Conservation (phyloP, 257 asterid species). For the Linaria vulgaris region DNA sequence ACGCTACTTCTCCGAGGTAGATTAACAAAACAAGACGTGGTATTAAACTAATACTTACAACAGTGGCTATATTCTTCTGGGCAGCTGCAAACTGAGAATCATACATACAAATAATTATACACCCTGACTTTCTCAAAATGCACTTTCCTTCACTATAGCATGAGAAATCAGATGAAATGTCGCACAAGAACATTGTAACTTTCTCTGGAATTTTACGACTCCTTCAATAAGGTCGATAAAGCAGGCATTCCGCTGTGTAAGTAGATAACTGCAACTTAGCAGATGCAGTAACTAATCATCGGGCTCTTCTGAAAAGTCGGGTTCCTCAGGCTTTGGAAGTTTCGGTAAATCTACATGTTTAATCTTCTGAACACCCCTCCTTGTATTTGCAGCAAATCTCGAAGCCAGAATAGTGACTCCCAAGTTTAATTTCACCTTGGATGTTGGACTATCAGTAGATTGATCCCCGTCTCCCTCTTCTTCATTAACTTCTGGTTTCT, state of each 20-base stretch:
- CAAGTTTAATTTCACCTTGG: conserved; percentile 49
- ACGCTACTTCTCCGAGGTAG: not conserved
- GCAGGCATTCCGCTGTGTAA: not conserved
- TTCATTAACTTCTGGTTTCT: conserved; percentile 27
- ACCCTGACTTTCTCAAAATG: not conserved
- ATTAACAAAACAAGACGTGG: not conserved
- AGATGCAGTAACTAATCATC: conserved; percentile 48
- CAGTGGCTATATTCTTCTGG: not conserved
- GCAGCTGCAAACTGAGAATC: not conserved
- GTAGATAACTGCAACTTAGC: not conserved
- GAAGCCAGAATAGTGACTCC: conserved; percentile 84
- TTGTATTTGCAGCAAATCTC: conserved; percentile 83
- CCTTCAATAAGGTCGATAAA: too few relatives aligned
- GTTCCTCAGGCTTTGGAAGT: conserved; percentile 83
- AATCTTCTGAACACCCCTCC: conserved; percentile 83
- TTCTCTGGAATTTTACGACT: too few relatives aligned
- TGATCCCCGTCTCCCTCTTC: conserved; percentile 38
- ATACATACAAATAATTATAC: not conserved
- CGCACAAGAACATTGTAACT: not conserved
- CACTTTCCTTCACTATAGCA: not conserved
- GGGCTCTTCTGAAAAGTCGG: conserved; percentile 73
- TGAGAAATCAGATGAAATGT: not conserved
- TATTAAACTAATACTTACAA: not conserved
- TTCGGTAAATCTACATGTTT: conserved; percentile 66
- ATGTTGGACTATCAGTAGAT: conserved; percentile 24